These are phyloP conservation scores for Spergularia marina DNA, from an alignment of 148 eudicot species.

Conservation along the genomic window DNA sequence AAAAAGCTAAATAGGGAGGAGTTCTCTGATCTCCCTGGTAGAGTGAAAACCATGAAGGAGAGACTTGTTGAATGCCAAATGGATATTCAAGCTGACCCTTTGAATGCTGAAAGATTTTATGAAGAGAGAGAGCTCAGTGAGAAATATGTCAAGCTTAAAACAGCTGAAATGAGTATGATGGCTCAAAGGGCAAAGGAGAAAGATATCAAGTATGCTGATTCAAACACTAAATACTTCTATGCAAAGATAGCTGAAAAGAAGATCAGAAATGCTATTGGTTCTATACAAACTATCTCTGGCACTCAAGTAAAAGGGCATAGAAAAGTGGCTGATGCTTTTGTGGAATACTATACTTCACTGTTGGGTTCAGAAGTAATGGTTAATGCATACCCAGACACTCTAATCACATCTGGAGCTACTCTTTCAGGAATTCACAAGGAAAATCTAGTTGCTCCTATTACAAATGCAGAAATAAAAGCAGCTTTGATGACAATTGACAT, in stretches of 20 bases:
- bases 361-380: too few relatives aligned
- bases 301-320: background rate
- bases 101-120: too few relatives aligned
- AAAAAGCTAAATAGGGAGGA: too few relatives aligned
- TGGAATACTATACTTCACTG: background rate
- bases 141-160: too few relatives aligned
- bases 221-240: background rate
- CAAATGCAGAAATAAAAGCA: background rate
- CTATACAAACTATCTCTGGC: background rate
- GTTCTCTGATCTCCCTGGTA: too few relatives aligned
- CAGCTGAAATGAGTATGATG: background rate
- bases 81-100: too few relatives aligned
- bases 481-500: background rate
- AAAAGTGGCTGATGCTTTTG: background rate
- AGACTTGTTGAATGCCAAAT: too few relatives aligned
- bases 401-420: too few relatives aligned
- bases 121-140: too few relatives aligned
- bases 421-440: accelerated
- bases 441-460: too few relatives aligned
- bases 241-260: background rate
- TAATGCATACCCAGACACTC: too few relatives aligned
- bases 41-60: too few relatives aligned
- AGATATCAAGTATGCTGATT: background rate
- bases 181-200: background rate
- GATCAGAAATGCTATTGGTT: background rate